Percentiles rank a stretch among this genome's conserved stretches.
Conservation (phyloP, 352 stramenopile genomes). For the Pythium myriotylum region DNA sequence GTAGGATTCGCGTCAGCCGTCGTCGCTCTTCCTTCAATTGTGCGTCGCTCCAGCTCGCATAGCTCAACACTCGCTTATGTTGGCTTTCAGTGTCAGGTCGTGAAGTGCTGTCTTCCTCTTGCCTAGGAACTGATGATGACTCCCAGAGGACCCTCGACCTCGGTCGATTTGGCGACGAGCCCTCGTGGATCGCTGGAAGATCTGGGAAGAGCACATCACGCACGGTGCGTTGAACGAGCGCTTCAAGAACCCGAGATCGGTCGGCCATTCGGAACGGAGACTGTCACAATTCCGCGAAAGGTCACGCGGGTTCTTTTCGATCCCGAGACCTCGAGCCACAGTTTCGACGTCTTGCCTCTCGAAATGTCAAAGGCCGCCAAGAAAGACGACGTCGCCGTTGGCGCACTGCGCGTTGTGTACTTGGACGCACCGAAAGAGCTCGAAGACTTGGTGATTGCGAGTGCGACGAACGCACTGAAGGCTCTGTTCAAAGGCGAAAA, state of each 20-base stretch:
- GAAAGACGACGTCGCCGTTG: slow-evolving; percentile 79
- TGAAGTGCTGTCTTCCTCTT: not conserved
- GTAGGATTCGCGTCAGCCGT: slow-evolving; percentile 37
- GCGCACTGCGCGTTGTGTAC: slow-evolving; percentile 70
- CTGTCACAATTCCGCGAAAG: not conserved
- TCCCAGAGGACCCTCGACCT: too few species aligned
- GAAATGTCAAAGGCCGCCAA: slow-evolving; percentile 79
- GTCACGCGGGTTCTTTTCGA: not conserved
- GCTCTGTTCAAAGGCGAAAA: slow-evolving; percentile 86
- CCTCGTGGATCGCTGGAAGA: not conserved
- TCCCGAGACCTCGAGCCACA: too few species aligned
- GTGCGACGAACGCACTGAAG: slow-evolving; percentile 80
- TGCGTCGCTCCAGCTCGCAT: slow-evolving; percentile 35
- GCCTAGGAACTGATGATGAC: not conserved
- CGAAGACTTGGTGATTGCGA: slow-evolving; percentile 68
- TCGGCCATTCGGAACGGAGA: not conserved
- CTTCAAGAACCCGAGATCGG: slow-evolving; percentile 35
- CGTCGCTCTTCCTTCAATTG: slow-evolving; percentile 40
- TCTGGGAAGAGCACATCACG: slow-evolving; percentile 42
- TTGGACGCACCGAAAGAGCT: slow-evolving; percentile 69
- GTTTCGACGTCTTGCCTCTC: not conserved
- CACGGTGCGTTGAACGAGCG: slow-evolving; percentile 48
- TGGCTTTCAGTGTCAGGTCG: slow-evolving; percentile 10
- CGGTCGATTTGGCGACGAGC: not conserved
- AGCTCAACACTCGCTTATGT: slow-evolving; percentile 33